phyloP scores from a whole-genome alignment of 2,329 filamentous ascomycete genomes.

The Clonostachys chloroleuca region DNA sequence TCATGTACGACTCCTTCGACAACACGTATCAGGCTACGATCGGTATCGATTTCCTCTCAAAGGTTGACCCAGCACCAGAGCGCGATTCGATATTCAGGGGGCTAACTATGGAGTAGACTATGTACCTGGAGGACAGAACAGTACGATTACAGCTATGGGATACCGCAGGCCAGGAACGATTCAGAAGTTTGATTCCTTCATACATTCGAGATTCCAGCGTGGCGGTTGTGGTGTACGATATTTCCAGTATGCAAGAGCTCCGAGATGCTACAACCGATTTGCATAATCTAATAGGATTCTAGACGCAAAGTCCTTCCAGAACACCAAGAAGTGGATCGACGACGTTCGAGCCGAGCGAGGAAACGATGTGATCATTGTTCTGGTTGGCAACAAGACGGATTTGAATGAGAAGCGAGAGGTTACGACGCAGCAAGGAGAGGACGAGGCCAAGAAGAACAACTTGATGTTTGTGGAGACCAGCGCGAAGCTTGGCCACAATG shows the following conservation, averaged over 20 bases:
- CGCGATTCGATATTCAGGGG: background rate
- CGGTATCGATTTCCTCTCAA: slow-evolving; percentile 98
- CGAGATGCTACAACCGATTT: background rate
- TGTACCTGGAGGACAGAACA: slow-evolving; percentile 98
- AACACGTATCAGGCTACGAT: slow-evolving; percentile 99
- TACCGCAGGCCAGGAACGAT: slow-evolving; percentile 94
- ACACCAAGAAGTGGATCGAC: slow-evolving; percentile 99
- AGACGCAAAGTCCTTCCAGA: slow-evolving; percentile 95
- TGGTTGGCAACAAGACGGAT: slow-evolving; percentile 99
- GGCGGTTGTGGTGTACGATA: slow-evolving; percentile 97
- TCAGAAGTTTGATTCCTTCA: slow-evolving; percentile 93
- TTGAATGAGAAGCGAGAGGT: slow-evolving; percentile 97
- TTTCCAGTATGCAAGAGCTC: slow-evolving; percentile 63
- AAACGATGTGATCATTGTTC: slow-evolving; percentile 97
- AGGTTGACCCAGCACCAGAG: slow-evolving; percentile 49
- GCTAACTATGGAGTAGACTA: slow-evolving; percentile 53
- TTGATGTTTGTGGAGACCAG: slow-evolving; percentile 99
- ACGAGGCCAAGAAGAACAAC: slow-evolving; percentile 96
- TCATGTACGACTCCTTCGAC: slow-evolving; percentile 99
- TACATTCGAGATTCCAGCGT: slow-evolving; percentile 98
- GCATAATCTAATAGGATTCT: slow-evolving; percentile 1
- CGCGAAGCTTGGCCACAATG: slow-evolving; percentile 95
- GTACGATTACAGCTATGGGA: slow-evolving; percentile 98
- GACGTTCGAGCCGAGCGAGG: slow-evolving; percentile 94
- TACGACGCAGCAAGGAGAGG: slow-evolving; percentile 91